Conservation (phyloP, 1,284 basidiomycete species). For the Cryptococcus sp. region DNA sequence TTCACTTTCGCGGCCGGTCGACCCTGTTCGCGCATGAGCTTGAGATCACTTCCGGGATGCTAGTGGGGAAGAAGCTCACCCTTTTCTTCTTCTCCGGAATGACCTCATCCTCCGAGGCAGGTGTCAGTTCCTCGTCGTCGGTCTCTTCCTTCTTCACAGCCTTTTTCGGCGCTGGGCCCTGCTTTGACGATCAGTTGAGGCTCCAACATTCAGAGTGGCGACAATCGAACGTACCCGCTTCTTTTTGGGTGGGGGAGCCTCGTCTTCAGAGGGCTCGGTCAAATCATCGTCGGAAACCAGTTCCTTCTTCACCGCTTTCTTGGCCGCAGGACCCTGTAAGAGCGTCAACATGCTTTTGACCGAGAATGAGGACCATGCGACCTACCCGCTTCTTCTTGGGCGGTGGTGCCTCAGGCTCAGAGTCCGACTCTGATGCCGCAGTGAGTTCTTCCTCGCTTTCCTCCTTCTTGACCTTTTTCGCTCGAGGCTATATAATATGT, state of each 20-base stretch:
- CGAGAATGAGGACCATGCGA: not conserved
- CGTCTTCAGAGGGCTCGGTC: constrained; percentile 4
- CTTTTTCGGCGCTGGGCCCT: constrained; percentile 10
- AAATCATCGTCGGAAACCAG: constrained; percentile 10
- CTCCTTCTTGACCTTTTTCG: constrained; percentile 23
- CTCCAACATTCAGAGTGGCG: not conserved
- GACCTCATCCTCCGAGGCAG: constrained; percentile 10
- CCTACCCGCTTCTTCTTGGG: constrained; percentile 9
- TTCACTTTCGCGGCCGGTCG: constrained; percentile 29
- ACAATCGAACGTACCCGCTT: constrained; percentile 7
- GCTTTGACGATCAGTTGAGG: not conserved
- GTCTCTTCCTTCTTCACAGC: constrained; percentile 17
- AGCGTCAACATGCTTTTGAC: not conserved
- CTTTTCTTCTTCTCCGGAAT: constrained; percentile 20
- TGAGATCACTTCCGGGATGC: too few relatives aligned
- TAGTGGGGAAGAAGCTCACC: not conserved
- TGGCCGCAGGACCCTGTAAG: constrained; percentile 2
- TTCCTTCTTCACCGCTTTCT: constrained; percentile 20
- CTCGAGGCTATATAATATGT: not conserved
- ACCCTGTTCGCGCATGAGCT: constrained; percentile 19
- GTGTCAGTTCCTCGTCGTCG: constrained; percentile 46
- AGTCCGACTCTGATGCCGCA: not conserved
- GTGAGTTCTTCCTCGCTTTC: constrained; percentile 11
- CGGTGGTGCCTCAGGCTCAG: constrained; percentile 12
- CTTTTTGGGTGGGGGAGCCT: constrained; percentile 13